Conservation (phyloP, 2,329 filamentous ascomycete genomes). For the Colletotrichum chrysophilum region DNA sequence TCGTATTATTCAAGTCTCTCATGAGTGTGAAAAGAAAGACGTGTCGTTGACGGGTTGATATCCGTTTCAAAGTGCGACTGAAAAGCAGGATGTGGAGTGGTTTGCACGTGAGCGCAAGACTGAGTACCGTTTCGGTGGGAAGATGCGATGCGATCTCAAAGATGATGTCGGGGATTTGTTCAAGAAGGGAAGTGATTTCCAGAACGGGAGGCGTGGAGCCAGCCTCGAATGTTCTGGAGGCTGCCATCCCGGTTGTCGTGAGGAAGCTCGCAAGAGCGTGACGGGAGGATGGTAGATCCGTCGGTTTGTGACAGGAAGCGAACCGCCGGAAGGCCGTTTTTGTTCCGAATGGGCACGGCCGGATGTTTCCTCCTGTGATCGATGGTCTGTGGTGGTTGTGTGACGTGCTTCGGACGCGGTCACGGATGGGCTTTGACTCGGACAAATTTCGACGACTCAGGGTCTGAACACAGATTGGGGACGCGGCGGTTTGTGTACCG, state of each 20-base stretch:
- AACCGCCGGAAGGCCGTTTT: not conserved
- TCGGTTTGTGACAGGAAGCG: not conserved
- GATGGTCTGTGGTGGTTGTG: not conserved
- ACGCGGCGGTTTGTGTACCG: not conserved
- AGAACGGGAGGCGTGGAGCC: not conserved
- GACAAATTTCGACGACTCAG: not conserved
- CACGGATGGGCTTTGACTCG: not conserved
- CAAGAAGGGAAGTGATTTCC: not conserved
- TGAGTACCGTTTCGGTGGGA: conserved; percentile 3
- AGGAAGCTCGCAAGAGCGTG: not conserved
- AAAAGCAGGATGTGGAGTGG: conserved; percentile 10
- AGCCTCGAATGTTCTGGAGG: not conserved
- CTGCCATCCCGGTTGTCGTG: not conserved
- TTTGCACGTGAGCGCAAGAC: conserved; percentile 11
- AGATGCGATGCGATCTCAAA: conserved; percentile 15
- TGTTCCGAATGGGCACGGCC: not conserved
- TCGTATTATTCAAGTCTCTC: not conserved
- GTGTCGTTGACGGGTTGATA: not conserved
- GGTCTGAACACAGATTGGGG: not conserved
- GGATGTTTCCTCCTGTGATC: not conserved
- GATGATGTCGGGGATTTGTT: conserved; percentile 6
- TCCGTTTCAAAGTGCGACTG: not conserved
- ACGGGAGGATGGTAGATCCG: not conserved
- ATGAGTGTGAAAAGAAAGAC: conserved; percentile 3
- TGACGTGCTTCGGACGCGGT: not conserved